Evolutionary conservation across 768 basidiomycete species (phyloP), one percentile per base, ranked within the genome.

Genomic region (Naganishia vishniacii): DNA sequence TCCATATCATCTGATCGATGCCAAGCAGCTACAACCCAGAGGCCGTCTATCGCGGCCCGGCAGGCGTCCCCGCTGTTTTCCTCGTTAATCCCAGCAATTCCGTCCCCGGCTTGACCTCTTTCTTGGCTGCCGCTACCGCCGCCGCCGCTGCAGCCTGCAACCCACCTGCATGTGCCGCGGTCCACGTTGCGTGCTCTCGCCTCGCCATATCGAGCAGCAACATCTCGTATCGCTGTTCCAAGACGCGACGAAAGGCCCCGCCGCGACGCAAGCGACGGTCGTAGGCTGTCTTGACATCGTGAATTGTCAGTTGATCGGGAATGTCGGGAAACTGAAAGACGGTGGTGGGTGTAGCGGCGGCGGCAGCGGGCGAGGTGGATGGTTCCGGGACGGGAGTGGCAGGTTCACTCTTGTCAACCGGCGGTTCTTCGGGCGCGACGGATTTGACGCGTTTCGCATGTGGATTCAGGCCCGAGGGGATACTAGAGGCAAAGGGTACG

Each of bases 381-480:
- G 28, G 18, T 16, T 56, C 53, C 4, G 49, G 49, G 29, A 32
- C 49, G 13, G 49, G 49, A n/a, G 28, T 51, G 3, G 29, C 18
- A 18, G 53, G 25, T 37, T 56, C 53, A 34, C 34, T 56, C 26
- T 56, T 56, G n/a, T n/a, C n/a, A 4, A 56, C 53, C 31, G 53
- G 53, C 32, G 49, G 32, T 20, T 56, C 53, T 13, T 56, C 53
- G 13, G 53, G 53, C 23, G 53, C 53, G n/a, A 40, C 53, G 2
- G 53, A 56, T 40, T 56, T 56, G 11, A 56, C 25, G 9, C 53
- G 32, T 26, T 56, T 56, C 16, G 53, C 53, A 26, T 56, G 53
- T n/a, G 53, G 53, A 56, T 56, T 56, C 23, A 56, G 37, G 9
- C 53, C 53, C 2, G 53, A 56, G 4, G 53, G 53, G 37, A 56